Base-by-base conservation (phyloP, 2,329 filamentous ascomycete genomes). In the Xylariaceae sp. region DNA sequence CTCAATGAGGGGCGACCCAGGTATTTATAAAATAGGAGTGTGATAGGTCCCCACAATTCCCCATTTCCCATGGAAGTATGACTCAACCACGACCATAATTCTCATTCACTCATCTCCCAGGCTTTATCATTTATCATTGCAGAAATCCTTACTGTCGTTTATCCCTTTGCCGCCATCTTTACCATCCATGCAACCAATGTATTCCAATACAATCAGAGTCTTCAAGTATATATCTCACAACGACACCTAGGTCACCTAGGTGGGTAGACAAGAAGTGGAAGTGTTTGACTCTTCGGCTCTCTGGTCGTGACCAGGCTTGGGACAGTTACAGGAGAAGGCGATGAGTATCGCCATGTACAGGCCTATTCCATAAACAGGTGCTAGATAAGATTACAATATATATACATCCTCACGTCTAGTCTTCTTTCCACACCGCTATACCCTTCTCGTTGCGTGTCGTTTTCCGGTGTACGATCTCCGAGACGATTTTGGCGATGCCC, bases 401-500 rank as follows among this genome's bases (percentile, higher is more conserved):
- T n/a, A n/a, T n/a, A n/a, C n/a, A n/a, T 30, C 24, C 13, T 17
- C 9, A n/a, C n/a, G n/a, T 11, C 26, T 41, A 41, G 5, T 46
- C 38, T 2, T 8, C 32, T 5, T 59, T 21, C 69, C 70, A 71
- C 37, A 51, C 50, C 3, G 59, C 65, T 44, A 64, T 63, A 39
- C 69, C 75, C 24, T 70, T 52, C 9, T 57, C 57, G 23, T 67
- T 63, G n/a, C 59, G 57, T 19, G 50, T 61, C 8, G 79, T 82
- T 60, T 79, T 85, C 55, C 85, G 73, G 17, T 59, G 55, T 47
- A 88, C 51, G 18, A 89, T 79, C 59, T 89, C 85, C 35, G 69
- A 55, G 3, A 87, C 79, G 41, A 89, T 77, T 56, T 78, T 71
- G 50, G 67, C 68, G 29, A 88, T 76, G 31, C 85, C 85, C 53